Percentiles rank a stretch among this genome's conserved stretches.
These are phyloP conservation scores for Wickerhamiella siamensis DNA, from an alignment of 805 yeast genomes.

Conservation along the genomic window DNA sequence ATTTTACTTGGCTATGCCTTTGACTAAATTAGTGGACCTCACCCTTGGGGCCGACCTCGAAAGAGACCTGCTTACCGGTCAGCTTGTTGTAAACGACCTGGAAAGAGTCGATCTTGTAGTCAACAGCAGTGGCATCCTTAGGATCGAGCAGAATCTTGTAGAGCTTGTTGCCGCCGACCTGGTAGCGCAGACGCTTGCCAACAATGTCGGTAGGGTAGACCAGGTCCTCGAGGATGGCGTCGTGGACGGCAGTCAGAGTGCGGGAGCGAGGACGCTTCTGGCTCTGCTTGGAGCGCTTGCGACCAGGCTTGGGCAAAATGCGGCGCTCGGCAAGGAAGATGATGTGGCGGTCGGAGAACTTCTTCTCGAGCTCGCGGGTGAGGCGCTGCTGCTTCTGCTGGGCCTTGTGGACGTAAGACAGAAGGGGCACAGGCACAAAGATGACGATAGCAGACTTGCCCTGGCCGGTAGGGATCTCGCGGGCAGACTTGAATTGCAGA, in stretches of 20 bases:
- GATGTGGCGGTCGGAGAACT: conserved; percentile 99
- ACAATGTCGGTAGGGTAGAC: conserved; percentile 99
- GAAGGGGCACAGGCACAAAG: conserved; percentile 95
- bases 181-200: conserved; percentile 98
- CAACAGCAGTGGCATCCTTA: conserved; percentile 92
- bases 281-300: conserved; percentile 67
- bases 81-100: conserved; percentile 96
- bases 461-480: conserved; percentile 94
- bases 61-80: conserved; percentile 98
- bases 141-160: conserved; percentile 96
- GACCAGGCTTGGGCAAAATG: conserved; percentile 97
- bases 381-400: conserved; percentile 87
- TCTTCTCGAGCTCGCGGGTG: conserved; percentile 99
- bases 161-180: conserved; percentile 97
- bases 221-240: conserved; percentile 94
- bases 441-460: conserved; percentile 98
- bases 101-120: conserved; percentile 98
- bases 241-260: conserved; percentile 97
- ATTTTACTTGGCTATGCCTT: neutral
- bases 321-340: conserved; percentile 99
- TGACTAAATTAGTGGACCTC: conserved; percentile 14
- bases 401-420: conserved; percentile 84
- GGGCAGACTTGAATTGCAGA: conserved; percentile 95
- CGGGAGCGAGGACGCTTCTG: conserved; percentile 99
- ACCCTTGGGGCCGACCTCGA: conserved; percentile 47